phyloP scores from a whole-genome alignment of 108 stramenopile genomes.

The Nitzschia palea region DNA sequence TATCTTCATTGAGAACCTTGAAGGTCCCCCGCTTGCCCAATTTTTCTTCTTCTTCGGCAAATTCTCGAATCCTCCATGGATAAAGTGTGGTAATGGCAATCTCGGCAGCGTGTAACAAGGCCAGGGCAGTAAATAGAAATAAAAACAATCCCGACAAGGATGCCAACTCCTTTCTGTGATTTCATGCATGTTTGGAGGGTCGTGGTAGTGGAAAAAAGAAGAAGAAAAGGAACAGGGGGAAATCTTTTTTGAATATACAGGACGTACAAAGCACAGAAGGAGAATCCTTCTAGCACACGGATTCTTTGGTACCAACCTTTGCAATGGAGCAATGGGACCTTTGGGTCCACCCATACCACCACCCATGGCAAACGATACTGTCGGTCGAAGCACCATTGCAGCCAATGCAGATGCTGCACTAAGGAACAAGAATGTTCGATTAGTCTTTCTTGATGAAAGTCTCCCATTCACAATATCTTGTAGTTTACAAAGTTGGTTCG shows the following conservation, averaged over 20 bases:
- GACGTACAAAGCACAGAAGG: too few species aligned
- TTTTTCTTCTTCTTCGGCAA: conserved; percentile 95
- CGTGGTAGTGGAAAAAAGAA: neutral
- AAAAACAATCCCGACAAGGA: conserved; percentile 39
- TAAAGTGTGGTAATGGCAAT: conserved; percentile 97
- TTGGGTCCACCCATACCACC: conserved; percentile 29
- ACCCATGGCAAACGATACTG: conserved; percentile 36
- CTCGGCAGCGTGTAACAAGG: conserved; percentile 90
- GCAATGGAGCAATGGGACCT: conserved; percentile 28
- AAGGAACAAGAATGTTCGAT: neutral
- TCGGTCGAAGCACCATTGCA: conserved; percentile 12
- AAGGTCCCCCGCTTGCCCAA: conserved; percentile 73
- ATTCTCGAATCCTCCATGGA: conserved; percentile 96
- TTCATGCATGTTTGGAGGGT: neutral
- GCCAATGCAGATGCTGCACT: conserved; percentile 10
- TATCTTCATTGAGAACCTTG: conserved; percentile 88
- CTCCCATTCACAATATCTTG: neutral
- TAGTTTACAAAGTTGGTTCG: neutral
- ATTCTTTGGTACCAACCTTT: conserved; percentile 8
- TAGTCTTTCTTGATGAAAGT: neutral
- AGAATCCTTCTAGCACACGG: too few species aligned
- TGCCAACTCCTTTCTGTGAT: conserved; percentile 38
- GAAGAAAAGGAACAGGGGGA: neutral
- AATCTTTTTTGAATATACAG: too few species aligned
- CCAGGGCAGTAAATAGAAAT: conserved; percentile 65